These are phyloP conservation scores for Alternaria sp. DNA, from an alignment of 2,329 filamentous ascomycete species.

Conservation along the genomic window DNA sequence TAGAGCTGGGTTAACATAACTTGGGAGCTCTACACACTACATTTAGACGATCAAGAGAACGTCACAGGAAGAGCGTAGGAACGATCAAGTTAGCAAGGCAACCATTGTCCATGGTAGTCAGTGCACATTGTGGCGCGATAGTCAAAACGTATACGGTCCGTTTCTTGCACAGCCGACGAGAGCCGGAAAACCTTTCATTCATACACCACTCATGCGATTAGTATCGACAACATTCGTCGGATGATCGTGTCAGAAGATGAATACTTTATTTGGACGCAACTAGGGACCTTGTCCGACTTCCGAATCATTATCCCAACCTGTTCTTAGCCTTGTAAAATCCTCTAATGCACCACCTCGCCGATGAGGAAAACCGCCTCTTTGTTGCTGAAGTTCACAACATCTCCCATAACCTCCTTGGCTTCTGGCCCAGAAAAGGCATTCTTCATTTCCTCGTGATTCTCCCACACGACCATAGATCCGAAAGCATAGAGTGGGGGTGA, in stretches of 20 bases:
- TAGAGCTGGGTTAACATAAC: neutral
- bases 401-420: too few species aligned
- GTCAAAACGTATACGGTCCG: neutral
- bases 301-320: rapidly evolving
- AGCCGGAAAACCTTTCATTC: neutral
- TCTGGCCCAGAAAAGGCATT: too few species aligned
- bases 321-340: too few species aligned
- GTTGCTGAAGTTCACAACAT: too few species aligned
- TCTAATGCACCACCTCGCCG: too few species aligned
- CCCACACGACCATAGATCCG: too few species aligned
- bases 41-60: rapidly evolving
- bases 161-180: neutral
- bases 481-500: too few species aligned
- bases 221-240: neutral
- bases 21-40: rapidly evolving
- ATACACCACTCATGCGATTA: neutral
- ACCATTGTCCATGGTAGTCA: too few species aligned
- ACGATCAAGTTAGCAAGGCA: neutral
- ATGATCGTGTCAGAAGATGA: neutral
- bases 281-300: neutral
- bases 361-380: too few species aligned
- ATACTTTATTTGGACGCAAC: neutral
- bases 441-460: too few species aligned
- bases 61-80: rapidly evolving
- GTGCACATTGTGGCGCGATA: too few species aligned